Conservation (phyloP, 345 rosid species). For the Eucalyptus marginata region DNA sequence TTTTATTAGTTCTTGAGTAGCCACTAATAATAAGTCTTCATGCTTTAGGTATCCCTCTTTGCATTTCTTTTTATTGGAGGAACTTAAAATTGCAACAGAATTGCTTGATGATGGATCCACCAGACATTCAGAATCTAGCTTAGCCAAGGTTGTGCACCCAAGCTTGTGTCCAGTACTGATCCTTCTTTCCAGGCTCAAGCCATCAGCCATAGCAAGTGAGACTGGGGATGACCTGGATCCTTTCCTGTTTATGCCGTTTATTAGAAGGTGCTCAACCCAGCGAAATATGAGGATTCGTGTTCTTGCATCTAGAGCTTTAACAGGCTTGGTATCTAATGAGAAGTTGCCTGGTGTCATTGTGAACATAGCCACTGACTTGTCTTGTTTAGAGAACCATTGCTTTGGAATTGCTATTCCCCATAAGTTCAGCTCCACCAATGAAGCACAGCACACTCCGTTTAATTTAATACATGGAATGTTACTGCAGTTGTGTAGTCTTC, state of each 20-base stretch:
- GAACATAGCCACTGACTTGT: slow-evolving; percentile 62
- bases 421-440: not conserved
- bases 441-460: slow-evolving; percentile 19
- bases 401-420: not conserved
- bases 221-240: slow-evolving; percentile 89
- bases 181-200: slow-evolving; percentile 91
- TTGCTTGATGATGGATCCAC: slow-evolving; percentile 33
- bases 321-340: slow-evolving; percentile 88
- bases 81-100: slow-evolving; percentile 70
- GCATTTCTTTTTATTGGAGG: slow-evolving; percentile 72
- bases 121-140: slow-evolving; percentile 44
- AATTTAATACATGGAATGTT: slow-evolving; percentile 79
- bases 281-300: slow-evolving; percentile 76
- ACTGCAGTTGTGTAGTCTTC: slow-evolving; percentile 69
- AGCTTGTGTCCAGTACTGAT: slow-evolving; percentile 93
- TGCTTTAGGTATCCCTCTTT: slow-evolving; percentile 65
- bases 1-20: not conserved
- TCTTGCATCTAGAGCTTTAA: slow-evolving; percentile 89
- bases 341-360: slow-evolving; percentile 50
- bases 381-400: slow-evolving; percentile 1
- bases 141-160: slow-evolving; percentile 72
- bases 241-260: slow-evolving; percentile 83
- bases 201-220: slow-evolving; percentile 83
- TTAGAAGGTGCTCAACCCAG: slow-evolving; percentile 85
- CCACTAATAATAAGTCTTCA: not conserved